Percentiles rank a stretch among this genome's conserved stretches.
Evolutionary conservation across 1,139 yeast species (phyloP).

Genomic region (Blastobotrys capitulatus): DNA sequence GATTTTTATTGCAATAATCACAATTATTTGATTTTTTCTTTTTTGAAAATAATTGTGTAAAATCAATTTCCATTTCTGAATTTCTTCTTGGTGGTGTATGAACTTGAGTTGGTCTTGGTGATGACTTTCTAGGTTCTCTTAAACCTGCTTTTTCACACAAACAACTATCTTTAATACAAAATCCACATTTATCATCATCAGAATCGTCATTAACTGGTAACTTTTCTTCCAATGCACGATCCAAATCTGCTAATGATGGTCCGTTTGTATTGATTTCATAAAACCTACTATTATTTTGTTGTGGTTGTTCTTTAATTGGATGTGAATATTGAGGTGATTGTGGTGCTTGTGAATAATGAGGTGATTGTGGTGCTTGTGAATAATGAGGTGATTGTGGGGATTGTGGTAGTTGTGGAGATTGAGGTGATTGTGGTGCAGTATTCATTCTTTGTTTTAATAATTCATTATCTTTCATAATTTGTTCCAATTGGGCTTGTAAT

Average conservation of each 20-base stretch:
- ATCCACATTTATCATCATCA: slow-evolving; percentile 49
- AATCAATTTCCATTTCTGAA: slow-evolving; percentile 30
- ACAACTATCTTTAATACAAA: slow-evolving; percentile 65
- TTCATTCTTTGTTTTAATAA: slow-evolving; percentile 13
- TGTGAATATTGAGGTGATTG: not conserved
- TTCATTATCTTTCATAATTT: slow-evolving; percentile 20
- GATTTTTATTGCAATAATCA: slow-evolving; percentile 90
- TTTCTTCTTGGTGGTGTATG: not conserved
- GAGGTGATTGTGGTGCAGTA: no score
- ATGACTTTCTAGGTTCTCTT: not conserved
- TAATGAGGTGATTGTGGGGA: no score
- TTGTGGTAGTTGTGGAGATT: not conserved
- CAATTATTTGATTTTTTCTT: slow-evolving; percentile 42
- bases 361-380: not conserved
- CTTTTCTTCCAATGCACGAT: slow-evolving; percentile 36
- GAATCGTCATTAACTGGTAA: slow-evolving; percentile 27
- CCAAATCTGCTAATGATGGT: slow-evolving; percentile 33
- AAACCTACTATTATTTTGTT: not conserved
- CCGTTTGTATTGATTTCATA: not conserved
- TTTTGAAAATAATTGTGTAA: slow-evolving; percentile 26
- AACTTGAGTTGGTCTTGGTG: not conserved
- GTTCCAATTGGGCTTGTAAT: slow-evolving; percentile 18
- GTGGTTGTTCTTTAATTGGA: not conserved
- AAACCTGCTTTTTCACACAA: slow-evolving; percentile 61
- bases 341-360: not conserved